Percentiles rank a stretch among this genome's conserved stretches.
These are phyloP conservation scores for Solanum hybrid DNA, from an alignment of 305 asterid genomes.

Conservation along the genomic window DNA sequence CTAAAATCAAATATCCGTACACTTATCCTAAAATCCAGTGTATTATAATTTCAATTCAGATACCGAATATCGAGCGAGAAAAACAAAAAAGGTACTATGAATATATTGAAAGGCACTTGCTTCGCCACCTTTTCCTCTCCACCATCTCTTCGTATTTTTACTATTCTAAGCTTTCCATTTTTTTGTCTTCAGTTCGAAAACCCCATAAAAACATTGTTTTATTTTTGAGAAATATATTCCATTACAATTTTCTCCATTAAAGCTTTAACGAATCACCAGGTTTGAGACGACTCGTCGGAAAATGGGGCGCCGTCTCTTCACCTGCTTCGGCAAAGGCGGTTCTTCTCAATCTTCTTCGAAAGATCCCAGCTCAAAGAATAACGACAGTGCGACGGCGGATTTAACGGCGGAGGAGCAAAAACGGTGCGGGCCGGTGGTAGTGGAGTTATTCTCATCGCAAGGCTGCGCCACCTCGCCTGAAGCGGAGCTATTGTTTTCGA, in stretches of 20 bases:
- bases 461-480: conserved; percentile 83
- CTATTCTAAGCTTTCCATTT: not conserved
- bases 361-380: not conserved
- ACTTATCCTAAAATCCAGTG: not conserved
- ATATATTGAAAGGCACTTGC: not conserved
- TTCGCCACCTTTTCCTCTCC: conserved; percentile 35
- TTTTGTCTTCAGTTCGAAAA: not conserved
- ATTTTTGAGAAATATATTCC: not conserved
- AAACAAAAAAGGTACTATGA: not conserved
- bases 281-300: conserved; percentile 29
- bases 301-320: conserved; percentile 78
- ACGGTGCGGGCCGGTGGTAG: conserved; percentile 58
- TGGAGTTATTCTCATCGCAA: conserved; percentile 85
- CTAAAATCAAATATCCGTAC: not conserved
- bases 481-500: conserved; percentile 79
- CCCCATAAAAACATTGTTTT: not conserved
- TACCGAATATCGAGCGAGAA: accelerated
- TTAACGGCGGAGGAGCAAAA: conserved; percentile 48
- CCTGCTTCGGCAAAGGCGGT: conserved; percentile 41
- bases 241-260: not conserved
- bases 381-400: conserved; percentile 37
- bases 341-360: conserved; percentile 12
- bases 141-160: conserved; percentile 8
- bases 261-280: conserved; percentile 1
- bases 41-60: not conserved